These are phyloP conservation scores for Solanum aculeatissimum DNA, from an alignment of 305 asterid genomes.

Conservation along the genomic window DNA sequence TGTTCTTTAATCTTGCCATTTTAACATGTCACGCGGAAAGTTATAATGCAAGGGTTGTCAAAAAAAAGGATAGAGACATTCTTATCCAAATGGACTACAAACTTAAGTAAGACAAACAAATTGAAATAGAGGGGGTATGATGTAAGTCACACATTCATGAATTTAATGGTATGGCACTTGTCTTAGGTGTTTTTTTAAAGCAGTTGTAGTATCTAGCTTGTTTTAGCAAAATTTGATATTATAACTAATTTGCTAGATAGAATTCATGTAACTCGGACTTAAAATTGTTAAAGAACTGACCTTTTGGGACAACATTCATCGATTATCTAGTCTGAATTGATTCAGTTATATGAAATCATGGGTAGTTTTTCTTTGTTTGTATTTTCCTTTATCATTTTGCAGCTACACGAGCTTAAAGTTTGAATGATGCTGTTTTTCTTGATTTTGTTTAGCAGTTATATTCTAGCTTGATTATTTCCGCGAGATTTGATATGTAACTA, in stretches of 20 bases:
- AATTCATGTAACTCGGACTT: not conserved
- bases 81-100: not conserved
- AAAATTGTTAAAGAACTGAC: not conserved
- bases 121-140: not conserved
- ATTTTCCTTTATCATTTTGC: not conserved
- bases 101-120: too few relatives aligned
- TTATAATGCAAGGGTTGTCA: too few relatives aligned
- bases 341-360: not conserved
- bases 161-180: not conserved
- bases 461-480: not conserved
- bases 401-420: not conserved
- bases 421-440: not conserved
- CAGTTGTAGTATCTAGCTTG: not conserved
- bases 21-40: too few relatives aligned
- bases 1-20: not conserved
- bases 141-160: not conserved
- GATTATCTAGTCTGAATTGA: not conserved
- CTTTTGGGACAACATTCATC: not conserved
- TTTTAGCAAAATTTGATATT: not conserved
- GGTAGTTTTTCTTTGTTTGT: not conserved
- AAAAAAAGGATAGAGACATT: too few relatives aligned
- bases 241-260: not conserved
- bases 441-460: not conserved
- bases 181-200: not conserved
- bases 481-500: not conserved